Evolutionary conservation across 2,329 filamentous ascomycete genomes (phyloP).

Genomic region (Alternaria sp.): DNA sequence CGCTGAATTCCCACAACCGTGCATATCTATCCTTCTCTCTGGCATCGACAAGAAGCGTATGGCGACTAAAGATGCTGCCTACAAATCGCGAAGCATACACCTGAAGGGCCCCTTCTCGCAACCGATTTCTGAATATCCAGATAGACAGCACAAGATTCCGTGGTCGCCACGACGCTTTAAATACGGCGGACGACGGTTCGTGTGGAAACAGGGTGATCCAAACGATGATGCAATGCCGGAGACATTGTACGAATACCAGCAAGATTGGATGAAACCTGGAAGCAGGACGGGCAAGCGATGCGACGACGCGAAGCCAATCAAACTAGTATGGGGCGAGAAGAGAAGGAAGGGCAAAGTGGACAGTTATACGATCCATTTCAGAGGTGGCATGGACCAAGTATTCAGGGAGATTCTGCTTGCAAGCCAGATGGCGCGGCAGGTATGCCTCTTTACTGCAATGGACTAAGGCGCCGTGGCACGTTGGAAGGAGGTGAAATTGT

Average conservation of each 20-base stretch:
- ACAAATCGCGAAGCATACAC: constrained; percentile 49
- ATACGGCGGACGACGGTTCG: constrained; percentile 49
- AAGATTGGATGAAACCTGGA: constrained; percentile 47
- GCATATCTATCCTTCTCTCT: constrained; percentile 47
- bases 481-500: constrained; percentile 1
- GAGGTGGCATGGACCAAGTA: constrained; percentile 50
- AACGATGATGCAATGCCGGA: constrained; percentile 58
- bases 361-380: constrained; percentile 51
- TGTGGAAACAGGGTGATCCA: constrained; percentile 56
- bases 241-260: constrained; percentile 48
- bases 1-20: constrained; percentile 45
- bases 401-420: constrained; percentile 49
- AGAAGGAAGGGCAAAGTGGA: constrained; percentile 49
- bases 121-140: constrained; percentile 49
- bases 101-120: constrained; percentile 45
- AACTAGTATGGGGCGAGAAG: constrained; percentile 50
- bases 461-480: constrained; percentile 23
- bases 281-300: constrained; percentile 48
- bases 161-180: constrained; percentile 51
- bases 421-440: constrained; percentile 50
- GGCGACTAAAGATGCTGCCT: constrained; percentile 39
- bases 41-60: constrained; percentile 46
- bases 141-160: constrained; percentile 49
- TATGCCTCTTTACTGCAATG: constrained; percentile 50
- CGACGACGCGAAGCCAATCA: constrained; percentile 42